Conservation (phyloP, 176 grass and related monocot genomes). For the Eragrostis curvula region DNA sequence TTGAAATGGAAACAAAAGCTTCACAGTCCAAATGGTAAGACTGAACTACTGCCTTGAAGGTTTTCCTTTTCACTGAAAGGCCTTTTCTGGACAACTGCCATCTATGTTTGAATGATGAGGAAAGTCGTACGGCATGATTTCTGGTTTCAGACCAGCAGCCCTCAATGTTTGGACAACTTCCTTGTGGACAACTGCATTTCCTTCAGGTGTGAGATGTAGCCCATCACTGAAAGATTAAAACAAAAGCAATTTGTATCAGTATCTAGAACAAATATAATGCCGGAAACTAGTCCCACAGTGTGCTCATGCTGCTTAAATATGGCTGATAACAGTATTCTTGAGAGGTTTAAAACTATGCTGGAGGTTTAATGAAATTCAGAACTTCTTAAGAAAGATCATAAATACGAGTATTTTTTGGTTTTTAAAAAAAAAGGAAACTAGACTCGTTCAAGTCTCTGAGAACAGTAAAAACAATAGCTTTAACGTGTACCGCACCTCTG, state of each 20-base stretch:
- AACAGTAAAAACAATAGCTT: not conserved
- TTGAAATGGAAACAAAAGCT: not conserved
- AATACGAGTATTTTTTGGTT: no score
- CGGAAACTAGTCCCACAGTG: not conserved
- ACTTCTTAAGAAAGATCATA: not conserved
- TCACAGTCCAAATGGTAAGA: not conserved
- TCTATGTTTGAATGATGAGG: conserved; percentile 81
- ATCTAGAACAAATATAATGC: conserved; percentile 1
- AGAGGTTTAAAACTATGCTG: not conserved
- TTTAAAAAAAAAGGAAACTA: not conserved
- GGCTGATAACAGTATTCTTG: not conserved
- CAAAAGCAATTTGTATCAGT: conserved; percentile 3
- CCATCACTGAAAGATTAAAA: conserved; percentile 68
- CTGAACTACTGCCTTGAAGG: not conserved
- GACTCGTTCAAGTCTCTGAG: not conserved
- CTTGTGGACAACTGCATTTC: conserved; percentile 72
- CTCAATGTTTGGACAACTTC: conserved; percentile 60
- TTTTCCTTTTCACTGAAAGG: conserved; percentile 53
- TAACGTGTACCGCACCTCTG: not conserved
- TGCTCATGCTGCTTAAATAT: not conserved
- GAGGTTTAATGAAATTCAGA: not conserved
- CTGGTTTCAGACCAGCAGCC: conserved; percentile 54
- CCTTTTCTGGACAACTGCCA: conserved; percentile 51
- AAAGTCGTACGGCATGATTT: conserved; percentile 78
- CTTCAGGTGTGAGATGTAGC: conserved; percentile 74